Conservation (phyloP, 1,139 yeast genomes). For the Magnusiomyces tetraspermus region DNA sequence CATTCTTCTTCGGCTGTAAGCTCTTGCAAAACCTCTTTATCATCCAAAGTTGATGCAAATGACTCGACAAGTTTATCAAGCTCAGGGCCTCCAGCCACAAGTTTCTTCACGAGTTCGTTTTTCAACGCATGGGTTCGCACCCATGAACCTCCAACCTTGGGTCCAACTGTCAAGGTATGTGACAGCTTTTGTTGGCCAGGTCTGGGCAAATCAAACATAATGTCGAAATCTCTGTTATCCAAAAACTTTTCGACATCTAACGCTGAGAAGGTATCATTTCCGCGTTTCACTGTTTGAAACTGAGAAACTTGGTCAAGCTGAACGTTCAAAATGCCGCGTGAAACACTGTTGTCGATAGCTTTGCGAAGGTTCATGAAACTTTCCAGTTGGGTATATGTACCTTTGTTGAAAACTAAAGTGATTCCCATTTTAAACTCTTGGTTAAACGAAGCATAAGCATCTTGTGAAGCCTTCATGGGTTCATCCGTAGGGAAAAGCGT, state of each 20-base stretch:
- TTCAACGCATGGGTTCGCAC: slow-evolving; percentile 18
- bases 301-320: slow-evolving; percentile 15
- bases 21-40: neutral
- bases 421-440: slow-evolving; percentile 43
- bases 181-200: slow-evolving; percentile 10
- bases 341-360: slow-evolving; percentile 23
- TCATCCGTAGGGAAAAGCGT: slow-evolving; percentile 33
- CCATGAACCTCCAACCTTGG: slow-evolving; percentile 22
- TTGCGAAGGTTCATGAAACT: slow-evolving; percentile 42
- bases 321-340: slow-evolving; percentile 15
- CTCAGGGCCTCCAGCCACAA: slow-evolving; percentile 17
- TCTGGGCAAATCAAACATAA: slow-evolving; percentile 21
- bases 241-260: slow-evolving; percentile 10
- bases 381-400: slow-evolving; percentile 51
- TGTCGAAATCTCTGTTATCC: slow-evolving; percentile 28
- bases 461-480: slow-evolving; percentile 19
- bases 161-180: slow-evolving; percentile 19
- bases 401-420: slow-evolving; percentile 43
- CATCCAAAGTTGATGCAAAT: too few relatives aligned
- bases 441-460: slow-evolving; percentile 41
- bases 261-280: slow-evolving; percentile 10
- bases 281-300: slow-evolving; percentile 16
- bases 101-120: slow-evolving; percentile 20
- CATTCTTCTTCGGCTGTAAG: slow-evolving; percentile 27
- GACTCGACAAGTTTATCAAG: slow-evolving; percentile 12